Conservation (phyloP, 2,329 filamentous ascomycete genomes). For the Lachnellula arida region DNA sequence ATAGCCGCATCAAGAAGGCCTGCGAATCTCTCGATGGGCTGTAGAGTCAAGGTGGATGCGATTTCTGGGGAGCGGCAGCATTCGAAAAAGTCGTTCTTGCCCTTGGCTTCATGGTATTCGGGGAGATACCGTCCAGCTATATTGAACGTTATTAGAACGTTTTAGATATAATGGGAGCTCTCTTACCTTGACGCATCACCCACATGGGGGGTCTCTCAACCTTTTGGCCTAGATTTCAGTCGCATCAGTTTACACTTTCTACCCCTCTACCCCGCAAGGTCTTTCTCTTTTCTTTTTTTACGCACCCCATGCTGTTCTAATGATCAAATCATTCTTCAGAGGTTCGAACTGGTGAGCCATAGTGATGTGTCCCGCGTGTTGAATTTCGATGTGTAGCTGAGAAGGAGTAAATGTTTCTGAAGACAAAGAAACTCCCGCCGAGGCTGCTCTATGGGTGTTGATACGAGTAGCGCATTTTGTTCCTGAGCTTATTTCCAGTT, state of each 20-base stretch:
- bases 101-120: conserved; percentile 96
- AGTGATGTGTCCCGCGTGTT: conserved; percentile 24
- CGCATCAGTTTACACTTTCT: conserved; percentile 5
- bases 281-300: background rate
- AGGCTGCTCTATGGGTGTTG: background rate
- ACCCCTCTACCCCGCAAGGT: conserved; percentile 9
- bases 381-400: background rate
- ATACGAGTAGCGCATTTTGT: background rate
- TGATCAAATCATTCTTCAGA: conserved; percentile 85
- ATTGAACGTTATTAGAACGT: conserved; percentile 1
- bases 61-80: conserved; percentile 93
- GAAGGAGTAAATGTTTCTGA: background rate
- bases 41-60: conserved; percentile 86
- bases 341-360: conserved; percentile 74
- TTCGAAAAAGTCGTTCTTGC: conserved; percentile 88
- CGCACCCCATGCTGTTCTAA: conserved; percentile 82
- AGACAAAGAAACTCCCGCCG: background rate
- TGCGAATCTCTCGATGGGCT: conserved; percentile 86
- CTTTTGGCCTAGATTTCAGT: conserved; percentile 61
- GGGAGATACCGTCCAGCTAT: conserved; percentile 92
- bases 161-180: background rate
- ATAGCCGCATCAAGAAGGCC: conserved; percentile 94
- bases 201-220: conserved; percentile 94
- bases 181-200: conserved; percentile 95
- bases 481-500: background rate